phyloP scores from a whole-genome alignment of 768 basidiomycete species.

The Boletus speciosus region DNA sequence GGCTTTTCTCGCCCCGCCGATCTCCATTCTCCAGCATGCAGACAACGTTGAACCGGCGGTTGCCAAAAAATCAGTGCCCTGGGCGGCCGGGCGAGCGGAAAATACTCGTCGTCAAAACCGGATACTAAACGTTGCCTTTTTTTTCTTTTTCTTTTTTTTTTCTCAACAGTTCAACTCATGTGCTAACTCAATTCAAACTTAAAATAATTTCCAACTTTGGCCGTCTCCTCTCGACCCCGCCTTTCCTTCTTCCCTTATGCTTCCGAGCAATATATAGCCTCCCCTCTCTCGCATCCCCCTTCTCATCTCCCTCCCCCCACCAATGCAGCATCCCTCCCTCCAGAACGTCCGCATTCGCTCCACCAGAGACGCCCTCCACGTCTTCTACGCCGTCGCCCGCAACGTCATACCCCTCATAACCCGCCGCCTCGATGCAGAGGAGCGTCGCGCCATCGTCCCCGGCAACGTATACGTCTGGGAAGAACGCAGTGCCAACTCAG shows the following conservation, averaged over 20 bases:
- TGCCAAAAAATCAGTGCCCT: neutral
- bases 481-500: slow-evolving; percentile 80
- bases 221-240: slow-evolving; percentile 22
- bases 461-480: slow-evolving; percentile 90
- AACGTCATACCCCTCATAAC: slow-evolving; percentile 71
- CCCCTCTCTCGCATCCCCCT: slow-evolving; percentile 19
- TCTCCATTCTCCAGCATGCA: neutral
- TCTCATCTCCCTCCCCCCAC: slow-evolving; percentile 25
- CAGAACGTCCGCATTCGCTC: slow-evolving; percentile 74
- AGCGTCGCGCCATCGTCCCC: slow-evolving; percentile 65
- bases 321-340: slow-evolving; percentile 75
- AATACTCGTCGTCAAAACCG: neutral
- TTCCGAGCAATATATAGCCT: slow-evolving; percentile 39
- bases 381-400: slow-evolving; percentile 74
- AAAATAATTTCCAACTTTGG: slow-evolving; percentile 40
- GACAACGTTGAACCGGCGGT: slow-evolving; percentile 2
- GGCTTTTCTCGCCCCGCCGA: slow-evolving; percentile 19
- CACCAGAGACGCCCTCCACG: slow-evolving; percentile 74
- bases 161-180: slow-evolving; percentile 14
- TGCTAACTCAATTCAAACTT: slow-evolving; percentile 58
- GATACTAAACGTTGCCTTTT: slow-evolving; percentile 6
- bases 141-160: neutral
- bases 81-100: slow-evolving; percentile 21
- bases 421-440: slow-evolving; percentile 78
- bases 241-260: slow-evolving; percentile 5